Conservation (phyloP, 225 moss, liverwort and hornwort genomes). For the Takakia lepidozioides region DNA sequence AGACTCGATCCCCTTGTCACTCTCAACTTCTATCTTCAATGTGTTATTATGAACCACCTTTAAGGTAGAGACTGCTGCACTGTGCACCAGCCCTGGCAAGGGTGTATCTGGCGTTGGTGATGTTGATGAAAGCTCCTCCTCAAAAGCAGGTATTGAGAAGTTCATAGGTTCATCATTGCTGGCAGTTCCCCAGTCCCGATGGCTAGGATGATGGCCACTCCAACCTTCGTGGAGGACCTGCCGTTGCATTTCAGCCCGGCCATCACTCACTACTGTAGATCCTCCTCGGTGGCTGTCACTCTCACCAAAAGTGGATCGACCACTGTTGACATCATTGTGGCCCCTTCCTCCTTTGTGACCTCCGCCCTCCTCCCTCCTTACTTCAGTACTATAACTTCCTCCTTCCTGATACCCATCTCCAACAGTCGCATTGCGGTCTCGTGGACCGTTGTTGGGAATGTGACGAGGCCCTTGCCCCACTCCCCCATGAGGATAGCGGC, state of each 20-base stretch:
- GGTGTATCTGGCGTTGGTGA: too few species aligned
- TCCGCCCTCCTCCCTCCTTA: slow-evolving; percentile 27
- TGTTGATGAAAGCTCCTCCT: slow-evolving; percentile 64
- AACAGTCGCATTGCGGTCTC: slow-evolving; percentile 59
- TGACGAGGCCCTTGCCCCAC: slow-evolving; percentile 70
- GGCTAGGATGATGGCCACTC: slow-evolving; percentile 40
- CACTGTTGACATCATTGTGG: slow-evolving; percentile 23
- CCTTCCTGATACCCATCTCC: slow-evolving; percentile 78
- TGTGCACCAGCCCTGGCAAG: too few species aligned
- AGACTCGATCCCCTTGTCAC: too few species aligned
- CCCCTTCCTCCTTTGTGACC: slow-evolving; percentile 43
- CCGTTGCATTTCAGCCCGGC: slow-evolving; percentile 19
- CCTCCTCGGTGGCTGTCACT: slow-evolving; percentile 45
- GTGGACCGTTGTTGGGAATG: slow-evolving; percentile 25
- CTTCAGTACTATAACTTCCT: slow-evolving; percentile 40
- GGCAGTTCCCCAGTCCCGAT: slow-evolving; percentile 93
- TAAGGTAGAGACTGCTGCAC: too few species aligned
- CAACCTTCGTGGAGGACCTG: slow-evolving; percentile 37
- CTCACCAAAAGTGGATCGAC: slow-evolving; percentile 17
- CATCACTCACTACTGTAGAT: slow-evolving; percentile 14
- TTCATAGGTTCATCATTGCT: slow-evolving; percentile 99
- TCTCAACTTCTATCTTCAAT: too few species aligned
- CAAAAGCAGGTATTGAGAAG: slow-evolving; percentile 93
- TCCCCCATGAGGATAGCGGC: slow-evolving; percentile 68
- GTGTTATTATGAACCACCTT: too few species aligned